phyloP scores from a whole-genome alignment of 2,329 filamentous ascomycete genomes.

The Coniella vitis region DNA sequence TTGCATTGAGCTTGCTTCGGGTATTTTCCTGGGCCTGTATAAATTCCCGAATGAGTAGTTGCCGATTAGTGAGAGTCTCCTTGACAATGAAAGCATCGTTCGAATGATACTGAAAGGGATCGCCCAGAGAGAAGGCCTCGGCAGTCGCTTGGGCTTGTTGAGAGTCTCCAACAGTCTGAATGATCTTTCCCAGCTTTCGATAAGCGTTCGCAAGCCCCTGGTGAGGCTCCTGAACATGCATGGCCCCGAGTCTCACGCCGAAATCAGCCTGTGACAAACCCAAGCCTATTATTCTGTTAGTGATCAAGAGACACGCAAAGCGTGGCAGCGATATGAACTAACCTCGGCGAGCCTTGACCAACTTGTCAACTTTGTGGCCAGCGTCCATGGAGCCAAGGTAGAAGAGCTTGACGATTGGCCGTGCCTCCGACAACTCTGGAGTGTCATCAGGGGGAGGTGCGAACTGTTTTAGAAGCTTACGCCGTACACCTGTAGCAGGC shows the following conservation, averaged over 20 bases:
- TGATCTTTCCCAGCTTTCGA: slow-evolving; percentile 86
- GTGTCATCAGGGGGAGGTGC: slow-evolving; percentile 96
- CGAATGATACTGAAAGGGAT: slow-evolving; percentile 91
- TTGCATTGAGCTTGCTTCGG: slow-evolving; percentile 73
- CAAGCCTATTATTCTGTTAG: slow-evolving; percentile 56
- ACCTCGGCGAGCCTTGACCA: slow-evolving; percentile 89
- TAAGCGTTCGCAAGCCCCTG: slow-evolving; percentile 83
- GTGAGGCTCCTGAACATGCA: slow-evolving; percentile 88
- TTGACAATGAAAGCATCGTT: slow-evolving; percentile 97
- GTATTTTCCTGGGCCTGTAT: slow-evolving; percentile 84
- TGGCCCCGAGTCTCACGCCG: slow-evolving; percentile 78
- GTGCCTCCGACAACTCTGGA: slow-evolving; percentile 81
- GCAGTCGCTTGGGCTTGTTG: slow-evolving; percentile 95
- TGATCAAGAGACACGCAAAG: slow-evolving; percentile 9
- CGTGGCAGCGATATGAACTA: slow-evolving; percentile 34
- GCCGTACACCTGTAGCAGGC: slow-evolving; percentile 87
- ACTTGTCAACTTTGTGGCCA: slow-evolving; percentile 91
- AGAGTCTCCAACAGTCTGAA: slow-evolving; percentile 90
- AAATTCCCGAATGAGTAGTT: slow-evolving; percentile 90
- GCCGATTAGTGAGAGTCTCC: slow-evolving; percentile 93
- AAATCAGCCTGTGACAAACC: slow-evolving; percentile 90
- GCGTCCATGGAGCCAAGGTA: slow-evolving; percentile 94
- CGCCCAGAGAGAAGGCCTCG: slow-evolving; percentile 89
- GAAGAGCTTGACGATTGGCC: slow-evolving; percentile 89
- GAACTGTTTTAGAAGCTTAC: slow-evolving; percentile 97